These are phyloP conservation scores for Histomonas meleagridis DNA, from an alignment of 208 protist species.

Conservation along the genomic window DNA sequence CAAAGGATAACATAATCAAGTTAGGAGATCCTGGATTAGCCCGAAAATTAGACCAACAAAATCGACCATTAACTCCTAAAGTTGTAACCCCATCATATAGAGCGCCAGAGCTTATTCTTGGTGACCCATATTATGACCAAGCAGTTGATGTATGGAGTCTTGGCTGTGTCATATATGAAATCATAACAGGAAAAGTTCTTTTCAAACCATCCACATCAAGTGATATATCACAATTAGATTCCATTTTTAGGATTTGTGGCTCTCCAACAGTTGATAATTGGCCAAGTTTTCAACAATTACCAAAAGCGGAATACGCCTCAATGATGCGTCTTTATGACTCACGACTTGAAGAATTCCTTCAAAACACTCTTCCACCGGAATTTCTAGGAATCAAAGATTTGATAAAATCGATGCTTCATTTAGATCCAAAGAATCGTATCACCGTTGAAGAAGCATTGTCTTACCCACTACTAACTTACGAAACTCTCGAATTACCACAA, in stretches of 20 bases:
- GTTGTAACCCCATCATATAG: neutral
- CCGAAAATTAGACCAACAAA: neutral
- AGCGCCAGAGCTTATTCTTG: neutral
- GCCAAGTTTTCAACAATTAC: neutral
- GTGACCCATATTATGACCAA: neutral
- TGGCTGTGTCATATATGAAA: neutral
- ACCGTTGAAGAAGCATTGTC: neutral
- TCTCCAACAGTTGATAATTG: neutral
- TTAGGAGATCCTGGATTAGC: neutral
- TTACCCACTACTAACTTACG: too few species aligned
- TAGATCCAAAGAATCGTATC: neutral
- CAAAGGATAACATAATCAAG: neutral
- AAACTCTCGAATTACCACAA: too few species aligned
- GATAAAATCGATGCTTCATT: neutral
- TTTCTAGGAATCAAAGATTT: neutral
- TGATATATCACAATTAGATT: neutral
- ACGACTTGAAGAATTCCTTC: neutral
- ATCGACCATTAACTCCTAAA: neutral
- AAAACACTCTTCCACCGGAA: neutral
- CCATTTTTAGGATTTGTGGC: neutral
- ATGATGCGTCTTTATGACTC: neutral
- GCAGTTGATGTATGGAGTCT: constrained; percentile 1
- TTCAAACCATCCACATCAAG: neutral
- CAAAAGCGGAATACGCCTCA: neutral
- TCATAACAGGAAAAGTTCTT: neutral